phyloP scores from a whole-genome alignment of 768 basidiomycete genomes.

The Megacollybia marginata region DNA sequence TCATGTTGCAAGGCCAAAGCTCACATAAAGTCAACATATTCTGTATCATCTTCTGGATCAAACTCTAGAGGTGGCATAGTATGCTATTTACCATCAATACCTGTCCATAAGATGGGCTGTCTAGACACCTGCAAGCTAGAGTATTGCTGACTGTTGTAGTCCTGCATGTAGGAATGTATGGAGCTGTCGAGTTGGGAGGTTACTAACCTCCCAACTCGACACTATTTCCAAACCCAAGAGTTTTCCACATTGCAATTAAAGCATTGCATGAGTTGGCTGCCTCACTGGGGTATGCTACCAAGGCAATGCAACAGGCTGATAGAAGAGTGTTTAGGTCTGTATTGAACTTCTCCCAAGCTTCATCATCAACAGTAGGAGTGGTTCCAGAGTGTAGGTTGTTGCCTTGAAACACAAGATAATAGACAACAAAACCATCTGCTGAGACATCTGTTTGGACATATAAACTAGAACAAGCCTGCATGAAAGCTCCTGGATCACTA shows the following conservation, averaged over 20 bases:
- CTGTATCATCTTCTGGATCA: neutral
- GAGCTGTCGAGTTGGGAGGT: neutral
- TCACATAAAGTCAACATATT: neutral
- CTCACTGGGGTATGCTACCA: constrained; percentile 1
- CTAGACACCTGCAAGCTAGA: neutral
- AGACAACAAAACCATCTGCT: neutral
- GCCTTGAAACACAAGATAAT: constrained; percentile 6
- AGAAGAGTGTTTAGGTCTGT: neutral
- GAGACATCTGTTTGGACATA: neutral
- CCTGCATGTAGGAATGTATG: neutral
- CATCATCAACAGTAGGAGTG: neutral
- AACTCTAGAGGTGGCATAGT: neutral
- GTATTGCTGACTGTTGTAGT: neutral
- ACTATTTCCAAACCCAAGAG: neutral
- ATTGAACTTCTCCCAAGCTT: neutral
- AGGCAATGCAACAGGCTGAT: neutral
- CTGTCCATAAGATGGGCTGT: neutral
- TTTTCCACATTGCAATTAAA: neutral
- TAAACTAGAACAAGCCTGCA: constrained; percentile 2
- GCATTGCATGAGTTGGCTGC: neutral
- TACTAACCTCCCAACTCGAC: too few relatives aligned
- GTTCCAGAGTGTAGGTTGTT: constrained; percentile 8
- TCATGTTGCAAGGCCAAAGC: neutral
- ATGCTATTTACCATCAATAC: neutral
- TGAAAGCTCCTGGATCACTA: constrained; percentile 3